A percentile compares a stretch with the other conserved stretches of the same genome.
phyloP scores from a whole-genome alignment of 1,139 yeast species.

The Sugiyamaella neomexicana region DNA sequence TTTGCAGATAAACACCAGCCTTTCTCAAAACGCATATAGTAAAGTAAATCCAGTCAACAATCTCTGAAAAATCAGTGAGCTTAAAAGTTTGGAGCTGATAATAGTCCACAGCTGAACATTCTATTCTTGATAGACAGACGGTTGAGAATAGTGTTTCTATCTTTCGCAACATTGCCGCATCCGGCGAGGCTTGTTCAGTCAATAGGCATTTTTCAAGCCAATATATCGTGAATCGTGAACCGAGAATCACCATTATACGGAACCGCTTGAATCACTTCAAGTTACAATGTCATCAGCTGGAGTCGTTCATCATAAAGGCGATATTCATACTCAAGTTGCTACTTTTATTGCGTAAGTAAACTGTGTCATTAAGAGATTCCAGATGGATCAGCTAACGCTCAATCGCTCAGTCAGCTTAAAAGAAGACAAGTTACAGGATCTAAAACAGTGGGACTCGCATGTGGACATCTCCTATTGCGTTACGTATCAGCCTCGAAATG shows the following conservation, averaged over 20 bases:
- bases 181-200: no score
- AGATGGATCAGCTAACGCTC: not conserved
- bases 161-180: no score
- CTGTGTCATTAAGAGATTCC: not conserved
- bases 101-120: no score
- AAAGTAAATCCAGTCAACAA: no score
- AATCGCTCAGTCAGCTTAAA: conserved; percentile 48
- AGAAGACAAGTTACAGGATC: conserved; percentile 76
- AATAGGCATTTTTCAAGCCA: not conserved
- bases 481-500: conserved; percentile 89
- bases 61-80: no score
- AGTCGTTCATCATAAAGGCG: conserved; percentile 23
- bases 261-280: not conserved
- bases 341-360: conserved; percentile 28
- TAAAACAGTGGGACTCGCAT: conserved; percentile 76
- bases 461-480: conserved; percentile 83
- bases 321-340: conserved; percentile 27
- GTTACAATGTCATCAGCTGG: conserved; percentile 14
- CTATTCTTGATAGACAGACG: no score
- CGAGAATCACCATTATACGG: no score
- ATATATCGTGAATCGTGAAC: no score
- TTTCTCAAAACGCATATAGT: no score
- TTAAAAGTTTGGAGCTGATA: no score
- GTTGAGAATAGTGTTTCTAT: no score
- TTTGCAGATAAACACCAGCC: no score